Base-by-base conservation (phyloP, 78 protist genomes). In the Guillardia theta region DNA sequence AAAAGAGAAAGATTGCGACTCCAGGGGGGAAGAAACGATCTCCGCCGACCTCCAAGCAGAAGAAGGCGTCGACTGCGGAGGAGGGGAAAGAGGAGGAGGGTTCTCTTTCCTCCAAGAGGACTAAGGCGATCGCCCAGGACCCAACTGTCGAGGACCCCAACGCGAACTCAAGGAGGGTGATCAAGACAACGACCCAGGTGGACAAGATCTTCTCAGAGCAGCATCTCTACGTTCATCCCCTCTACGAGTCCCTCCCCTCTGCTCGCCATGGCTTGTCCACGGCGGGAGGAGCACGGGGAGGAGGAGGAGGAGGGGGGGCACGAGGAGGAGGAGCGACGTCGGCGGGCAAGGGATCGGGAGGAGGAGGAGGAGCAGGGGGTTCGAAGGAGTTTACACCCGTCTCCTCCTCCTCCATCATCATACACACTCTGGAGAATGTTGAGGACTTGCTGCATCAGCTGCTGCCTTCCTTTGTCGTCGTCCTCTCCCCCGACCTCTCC, bases 401-500 rank as follows among this genome's bases (percentile, higher is more conserved):
- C 62, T 21, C 18, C 18, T 12, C 62, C 62, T 53, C 33, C 62
- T 53, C 62, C 33, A 53, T 53, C 62, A 18, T 53, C 33, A 53
- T 53, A 21, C 62, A 53, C 88, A 36, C 19, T 41, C 45, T 77
- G 45, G 53, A 12, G 83, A 39, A 8, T 8, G 77, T 50, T 47
- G 36, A 8, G 30, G 80, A 18, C 48, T 41, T 88, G 44, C 70
- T 95, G 45, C 0, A 3, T 0, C 93, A 48, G 18, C 19, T 64
- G 44, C n/a, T 0, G 90, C 96, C 96, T 27, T 24, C 0, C n/a
- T 78, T 30, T 15, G 95, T 94, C 64, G 48, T 96, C 19, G 24
- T 96, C 36, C 80, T 50, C 37, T 94, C 93, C 64, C 77, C 94
- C 41, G 95, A 94, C n/a, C 43, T 39, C 5, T 78, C 80, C n/a